Conservation (phyloP, 192 early-diverging fungal genomes). For the Coemansia asiatica region DNA sequence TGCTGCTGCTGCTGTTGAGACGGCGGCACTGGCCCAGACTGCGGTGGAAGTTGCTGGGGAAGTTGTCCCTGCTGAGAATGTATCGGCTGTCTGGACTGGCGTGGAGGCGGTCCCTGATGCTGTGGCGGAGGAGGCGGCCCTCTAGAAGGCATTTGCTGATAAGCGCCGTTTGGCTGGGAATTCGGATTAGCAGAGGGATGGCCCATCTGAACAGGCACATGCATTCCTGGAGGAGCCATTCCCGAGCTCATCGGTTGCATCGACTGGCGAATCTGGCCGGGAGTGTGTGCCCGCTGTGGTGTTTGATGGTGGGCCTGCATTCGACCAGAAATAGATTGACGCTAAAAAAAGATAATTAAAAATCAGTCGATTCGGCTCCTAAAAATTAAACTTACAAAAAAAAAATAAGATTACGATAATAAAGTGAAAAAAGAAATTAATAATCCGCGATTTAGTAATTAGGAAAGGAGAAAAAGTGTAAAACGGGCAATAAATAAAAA, state of each 20-base stretch:
- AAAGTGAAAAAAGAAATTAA: neutral
- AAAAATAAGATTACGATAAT: neutral
- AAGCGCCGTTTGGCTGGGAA: constrained; percentile 33
- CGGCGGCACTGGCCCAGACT: neutral
- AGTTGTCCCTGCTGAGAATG: constrained; percentile 5
- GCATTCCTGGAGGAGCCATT: constrained; percentile 47
- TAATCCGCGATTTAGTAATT: too few relatives aligned
- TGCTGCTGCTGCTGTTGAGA: constrained; percentile 24
- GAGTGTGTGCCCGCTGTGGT: constrained; percentile 37
- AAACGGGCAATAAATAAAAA: too few relatives aligned
- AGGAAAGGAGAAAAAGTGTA: too few relatives aligned
- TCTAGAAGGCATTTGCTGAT: constrained; percentile 29
- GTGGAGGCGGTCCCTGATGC: constrained; percentile 26
- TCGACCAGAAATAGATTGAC: neutral
- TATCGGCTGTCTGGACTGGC: constrained; percentile 28
- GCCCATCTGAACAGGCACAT: constrained; percentile 28
- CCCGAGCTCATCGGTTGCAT: constrained; percentile 34
- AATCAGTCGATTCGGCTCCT: neutral
- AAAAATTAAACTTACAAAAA: constrained; percentile 1
- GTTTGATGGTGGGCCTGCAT: constrained; percentile 52
- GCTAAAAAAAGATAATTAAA: neutral
- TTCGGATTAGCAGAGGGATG: constrained; percentile 16
- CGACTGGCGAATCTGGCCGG: constrained; percentile 34
- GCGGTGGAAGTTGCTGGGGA: constrained; percentile 2
- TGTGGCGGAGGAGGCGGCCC: constrained; percentile 7